phyloP scores from a whole-genome alignment of 164 flowering plant genomes.

The Berberis thunbergii region DNA sequence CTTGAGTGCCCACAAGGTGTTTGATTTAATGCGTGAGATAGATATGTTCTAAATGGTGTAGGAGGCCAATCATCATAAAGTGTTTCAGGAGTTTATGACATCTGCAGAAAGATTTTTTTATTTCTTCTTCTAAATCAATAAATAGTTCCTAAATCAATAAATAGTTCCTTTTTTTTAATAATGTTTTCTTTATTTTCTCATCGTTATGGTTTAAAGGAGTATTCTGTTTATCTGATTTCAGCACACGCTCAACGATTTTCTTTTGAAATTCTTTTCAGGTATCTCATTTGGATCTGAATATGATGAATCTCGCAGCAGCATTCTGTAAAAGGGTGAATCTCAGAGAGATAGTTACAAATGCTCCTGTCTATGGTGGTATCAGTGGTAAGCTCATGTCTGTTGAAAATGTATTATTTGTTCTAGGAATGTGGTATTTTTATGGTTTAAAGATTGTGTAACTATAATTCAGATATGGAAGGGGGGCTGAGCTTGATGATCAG shows the following conservation, averaged over 20 bases:
- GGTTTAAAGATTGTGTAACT: not conserved
- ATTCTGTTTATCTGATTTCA: too few relatives aligned
- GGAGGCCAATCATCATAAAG: too few relatives aligned
- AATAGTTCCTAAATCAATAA: too few relatives aligned
- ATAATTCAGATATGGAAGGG: constrained; percentile 42
- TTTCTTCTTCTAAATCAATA: too few relatives aligned
- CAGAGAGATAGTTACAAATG: constrained; percentile 40
- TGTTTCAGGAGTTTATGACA: too few relatives aligned
- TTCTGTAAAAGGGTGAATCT: constrained; percentile 41
- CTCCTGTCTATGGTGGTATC: constrained; percentile 35
- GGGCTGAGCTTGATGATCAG: constrained; percentile 61
- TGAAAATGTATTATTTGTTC: not conserved
- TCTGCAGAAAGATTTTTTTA: too few relatives aligned
- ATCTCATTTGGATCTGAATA: constrained; percentile 3
- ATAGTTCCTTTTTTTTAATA: too few relatives aligned
- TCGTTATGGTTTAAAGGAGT: too few relatives aligned
- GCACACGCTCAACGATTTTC: not conserved
- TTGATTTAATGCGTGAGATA: too few relatives aligned
- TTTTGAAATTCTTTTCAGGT: constrained; percentile 6
- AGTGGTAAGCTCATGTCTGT: constrained; percentile 22
- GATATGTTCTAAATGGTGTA: too few relatives aligned
- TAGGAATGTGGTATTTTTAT: not conserved
- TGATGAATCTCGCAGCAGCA: constrained; percentile 38
- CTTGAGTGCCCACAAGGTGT: too few relatives aligned
- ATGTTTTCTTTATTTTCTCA: too few relatives aligned